Evolutionary conservation across 2,329 filamentous ascomycete genomes (phyloP), one percentile per base, ranked within the genome.

Genomic region (Nothophoma quercina): DNA sequence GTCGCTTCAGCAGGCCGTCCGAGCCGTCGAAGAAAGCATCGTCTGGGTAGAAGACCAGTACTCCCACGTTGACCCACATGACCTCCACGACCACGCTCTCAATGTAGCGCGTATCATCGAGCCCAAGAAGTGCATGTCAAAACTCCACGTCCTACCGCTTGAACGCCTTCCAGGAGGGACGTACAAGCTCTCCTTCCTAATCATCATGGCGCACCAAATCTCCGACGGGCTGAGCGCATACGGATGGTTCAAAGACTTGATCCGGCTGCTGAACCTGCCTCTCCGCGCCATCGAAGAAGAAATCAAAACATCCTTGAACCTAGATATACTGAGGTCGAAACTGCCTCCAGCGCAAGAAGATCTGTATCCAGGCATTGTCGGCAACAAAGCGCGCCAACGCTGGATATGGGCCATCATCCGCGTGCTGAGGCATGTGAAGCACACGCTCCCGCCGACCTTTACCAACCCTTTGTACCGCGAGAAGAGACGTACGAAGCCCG

Each of bases 331-430:
- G 4, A 41, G 41, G n/a, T 36, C 33, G 5, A 64, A 64, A 15
- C 63, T 80, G 1, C 78, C 78, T 3, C 66, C 69, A 1, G 76
- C 78, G 1, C 78, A 81, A 63, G 79, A 81, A 65, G 77, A 78
- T 16, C 54, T 79, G 0, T 81, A 80, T 40, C 77, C 78, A 1
- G 59, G 55, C 0, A 68, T 79, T 0, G 35, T 62, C 1, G 76
- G 77, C 25, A 75, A 58, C 18, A 46, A 46, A 29, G 78, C 77
- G 1, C 62, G 75, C 16, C 69, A 75, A 60, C 68, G 78, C 39
- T 81, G 78, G 78, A 79, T 78, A 58, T 81, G 79, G 79, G 71
- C 73, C 5, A 70, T 81, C 7, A 71, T 76, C 7, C 67, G 77
- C 16, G 71, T 80, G 7, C 67, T 80, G 13, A 64, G 78, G 5